Conservation (phyloP, 208 protist genomes). For the Trichomonas gallinae region DNA sequence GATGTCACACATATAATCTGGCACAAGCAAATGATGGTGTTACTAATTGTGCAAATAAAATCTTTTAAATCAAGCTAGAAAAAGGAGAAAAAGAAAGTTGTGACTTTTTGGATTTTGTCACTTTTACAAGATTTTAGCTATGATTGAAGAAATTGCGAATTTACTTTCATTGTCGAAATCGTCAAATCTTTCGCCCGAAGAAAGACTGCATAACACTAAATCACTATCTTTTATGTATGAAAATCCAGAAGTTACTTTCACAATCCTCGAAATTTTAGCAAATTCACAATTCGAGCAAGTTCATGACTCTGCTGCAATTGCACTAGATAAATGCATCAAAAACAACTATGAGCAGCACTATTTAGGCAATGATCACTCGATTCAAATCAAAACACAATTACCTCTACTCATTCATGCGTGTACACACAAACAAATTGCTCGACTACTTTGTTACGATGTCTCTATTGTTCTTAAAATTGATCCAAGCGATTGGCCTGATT, state of each 20-base stretch:
- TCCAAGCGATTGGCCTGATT: background rate
- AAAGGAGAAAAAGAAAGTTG: no score
- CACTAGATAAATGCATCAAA: background rate
- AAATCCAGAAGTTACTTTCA: background rate
- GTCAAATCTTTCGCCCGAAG: background rate
- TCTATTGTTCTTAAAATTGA: background rate
- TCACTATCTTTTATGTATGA: background rate
- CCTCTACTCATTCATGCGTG: background rate
- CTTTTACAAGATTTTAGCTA: background rate
- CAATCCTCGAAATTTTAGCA: background rate
- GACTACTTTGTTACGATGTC: background rate
- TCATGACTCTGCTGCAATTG: background rate
- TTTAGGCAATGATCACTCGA: background rate
- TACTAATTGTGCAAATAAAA: no score
- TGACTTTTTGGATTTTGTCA: no score
- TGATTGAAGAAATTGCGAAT: background rate
- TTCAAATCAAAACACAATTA: background rate
- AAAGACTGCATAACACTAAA: background rate
- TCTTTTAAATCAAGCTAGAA: no score
- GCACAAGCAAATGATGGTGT: no score
- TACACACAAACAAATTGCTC: background rate
- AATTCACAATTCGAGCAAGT: background rate
- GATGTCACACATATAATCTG: no score
- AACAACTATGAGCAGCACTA: background rate
- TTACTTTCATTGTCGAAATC: background rate